Percentiles rank a stretch among this genome's conserved stretches.
These are phyloP conservation scores for Ascosphaera acerosa DNA, from an alignment of 2,329 filamentous ascomycete genomes.

Conservation along the genomic window DNA sequence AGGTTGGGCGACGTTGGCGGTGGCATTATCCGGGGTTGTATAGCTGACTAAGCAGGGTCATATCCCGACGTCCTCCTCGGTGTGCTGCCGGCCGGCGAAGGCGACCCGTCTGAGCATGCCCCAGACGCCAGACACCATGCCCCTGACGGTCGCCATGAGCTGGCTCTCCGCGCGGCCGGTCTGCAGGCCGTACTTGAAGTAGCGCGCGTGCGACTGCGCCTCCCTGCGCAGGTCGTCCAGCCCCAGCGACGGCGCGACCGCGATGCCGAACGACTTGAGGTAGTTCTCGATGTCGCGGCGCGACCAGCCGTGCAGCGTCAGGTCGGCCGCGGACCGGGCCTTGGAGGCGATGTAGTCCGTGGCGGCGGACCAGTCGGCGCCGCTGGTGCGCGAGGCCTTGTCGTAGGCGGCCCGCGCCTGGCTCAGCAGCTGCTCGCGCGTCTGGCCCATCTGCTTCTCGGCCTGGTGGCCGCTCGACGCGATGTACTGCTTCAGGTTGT, in stretches of 20 bases:
- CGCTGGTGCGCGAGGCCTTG: constrained; percentile 23
- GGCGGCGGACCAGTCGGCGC: constrained; percentile 28
- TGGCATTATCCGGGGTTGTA: too few relatives aligned
- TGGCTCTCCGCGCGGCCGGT: too few relatives aligned
- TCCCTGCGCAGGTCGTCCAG: constrained; percentile 43
- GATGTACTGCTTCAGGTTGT: constrained; percentile 45
- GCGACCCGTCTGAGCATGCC: too few relatives aligned
- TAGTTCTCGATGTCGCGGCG: constrained; percentile 49
- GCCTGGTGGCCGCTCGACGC: too few relatives aligned
- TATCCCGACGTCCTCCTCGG: too few relatives aligned
- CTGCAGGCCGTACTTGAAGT: constrained; percentile 49
- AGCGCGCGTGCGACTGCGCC: constrained; percentile 47
- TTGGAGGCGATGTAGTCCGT: constrained; percentile 44
- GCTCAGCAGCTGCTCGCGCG: constrained; percentile 46
- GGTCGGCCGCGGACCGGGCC: constrained; percentile 38
- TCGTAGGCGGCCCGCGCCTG: constrained; percentile 24
- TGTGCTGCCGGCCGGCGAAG: too few relatives aligned
- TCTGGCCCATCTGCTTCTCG: constrained; percentile 31
- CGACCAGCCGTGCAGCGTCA: constrained; percentile 47
- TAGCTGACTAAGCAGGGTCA: too few relatives aligned
- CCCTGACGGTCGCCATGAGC: too few relatives aligned
- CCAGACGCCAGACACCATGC: too few relatives aligned
- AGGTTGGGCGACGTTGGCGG: too few relatives aligned
- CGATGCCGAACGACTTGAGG: constrained; percentile 52
- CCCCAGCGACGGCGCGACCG: constrained; percentile 39